These are phyloP conservation scores for Parasitella parasitica DNA, from an alignment of 371 early-diverging fungal genomes.

Conservation along the genomic window DNA sequence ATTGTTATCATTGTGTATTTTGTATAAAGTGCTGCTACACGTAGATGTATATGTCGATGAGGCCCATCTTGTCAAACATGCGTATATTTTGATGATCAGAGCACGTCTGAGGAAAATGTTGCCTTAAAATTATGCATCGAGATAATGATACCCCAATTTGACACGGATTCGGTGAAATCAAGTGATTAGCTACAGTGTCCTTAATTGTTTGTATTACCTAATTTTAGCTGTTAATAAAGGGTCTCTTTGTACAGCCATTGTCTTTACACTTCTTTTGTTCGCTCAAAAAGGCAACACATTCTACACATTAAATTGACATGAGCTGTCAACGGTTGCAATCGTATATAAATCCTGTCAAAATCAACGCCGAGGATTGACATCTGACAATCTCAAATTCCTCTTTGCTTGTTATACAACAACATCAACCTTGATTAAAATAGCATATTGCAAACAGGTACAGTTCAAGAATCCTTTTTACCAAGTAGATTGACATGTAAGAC, in stretches of 20 bases:
- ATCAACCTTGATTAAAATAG: background rate
- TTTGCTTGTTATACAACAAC: background rate
- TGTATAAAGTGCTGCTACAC: too few species aligned
- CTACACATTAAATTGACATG: background rate
- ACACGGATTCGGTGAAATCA: background rate
- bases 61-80: too few species aligned
- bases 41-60: too few species aligned
- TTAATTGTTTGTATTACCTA: background rate
- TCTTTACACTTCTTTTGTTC: conserved; percentile 23
- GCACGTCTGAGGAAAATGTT: too few species aligned
- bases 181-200: conserved; percentile 1
- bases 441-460: background rate
- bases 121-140: too few species aligned
- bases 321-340: background rate
- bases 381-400: background rate
- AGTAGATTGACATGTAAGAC: background rate
- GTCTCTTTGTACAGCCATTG: conserved; percentile 8
- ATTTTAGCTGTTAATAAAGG: background rate
- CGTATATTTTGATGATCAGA: too few species aligned
- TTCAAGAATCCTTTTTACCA: background rate
- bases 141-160: background rate
- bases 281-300: conserved; percentile 16
- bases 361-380: background rate
- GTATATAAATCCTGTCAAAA: background rate
- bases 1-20: too few species aligned